Base-by-base conservation (phyloP, 805 yeast species). In the Blastobotrys peoriensis region DNA sequence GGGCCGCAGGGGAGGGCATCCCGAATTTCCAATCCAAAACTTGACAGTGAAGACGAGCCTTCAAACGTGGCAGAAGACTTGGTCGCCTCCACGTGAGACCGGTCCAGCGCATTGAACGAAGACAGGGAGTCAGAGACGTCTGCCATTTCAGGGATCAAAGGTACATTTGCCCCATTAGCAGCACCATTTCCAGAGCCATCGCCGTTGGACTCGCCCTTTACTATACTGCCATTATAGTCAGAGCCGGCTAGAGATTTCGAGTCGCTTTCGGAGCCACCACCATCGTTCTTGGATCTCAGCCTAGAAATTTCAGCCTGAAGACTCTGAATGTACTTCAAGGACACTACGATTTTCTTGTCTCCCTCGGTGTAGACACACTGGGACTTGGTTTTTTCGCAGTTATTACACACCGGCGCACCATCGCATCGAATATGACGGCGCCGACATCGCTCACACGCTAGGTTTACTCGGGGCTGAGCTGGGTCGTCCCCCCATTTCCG, bases 381-480 rank as follows among this genome's bases (percentile, higher is more conserved):
- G 19, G 47, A 44, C 3, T 44, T 42, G 18, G 48, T 20, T 33
- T 47, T 50, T 5, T 36, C 41, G 40, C 59, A 55, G 15, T 47
- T 42, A 6, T 40, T 34, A 33, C 59, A 55, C 8, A 45, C 44
- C 2, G 46, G 46, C 6, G 46, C 54, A 2, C 59, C 59, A 13
- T 53, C 51, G 40, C 59, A 55, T 18, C 50, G 44, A 3, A 48
- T 55, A 30, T 55, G 59, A 3, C 57, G 40, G 34, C 48, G 53
- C 16, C 59, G 46, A 40, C 59, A 55, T 17, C 59, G 48, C 36
- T 54, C 59, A 19, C 59, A 55, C 4, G 55, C 55, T 8, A 49
- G 30, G 13, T 23, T 19, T n/a, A 41, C 49, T 6, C 51, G 43
- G 5, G 17, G 21, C 17, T 10, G 22, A 17, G 25, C 17, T 13